Conservation (phyloP, 345 rosid species). For the Salix caprea region DNA sequence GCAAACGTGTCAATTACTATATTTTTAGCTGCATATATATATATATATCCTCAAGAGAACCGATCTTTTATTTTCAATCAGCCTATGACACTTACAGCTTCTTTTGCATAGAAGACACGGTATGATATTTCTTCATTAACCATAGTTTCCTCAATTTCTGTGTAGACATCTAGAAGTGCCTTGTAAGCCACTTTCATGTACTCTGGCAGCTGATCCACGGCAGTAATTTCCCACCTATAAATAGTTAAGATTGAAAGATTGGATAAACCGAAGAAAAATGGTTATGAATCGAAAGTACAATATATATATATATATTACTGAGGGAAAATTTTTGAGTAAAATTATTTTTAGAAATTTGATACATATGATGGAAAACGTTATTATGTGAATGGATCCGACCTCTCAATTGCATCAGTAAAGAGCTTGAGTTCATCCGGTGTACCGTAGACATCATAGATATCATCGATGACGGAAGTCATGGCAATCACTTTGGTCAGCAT, state of each 20-base stretch:
- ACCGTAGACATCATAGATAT: slow-evolving; percentile 22
- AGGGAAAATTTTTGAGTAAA: too few relatives aligned
- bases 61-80: too few relatives aligned
- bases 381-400: not conserved
- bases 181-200: slow-evolving; percentile 11
- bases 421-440: slow-evolving; percentile 20
- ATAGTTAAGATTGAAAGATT: not conserved
- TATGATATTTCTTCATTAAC: not conserved
- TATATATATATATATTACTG: too few relatives aligned
- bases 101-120: not conserved
- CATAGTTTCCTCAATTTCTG: slow-evolving; percentile 6
- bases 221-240: slow-evolving; percentile 17
- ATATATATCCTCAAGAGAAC: too few relatives aligned
- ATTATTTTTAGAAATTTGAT: too few relatives aligned
- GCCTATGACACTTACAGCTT: not conserved
- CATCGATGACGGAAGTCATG: slow-evolving; percentile 16
- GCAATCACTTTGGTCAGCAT: slow-evolving; percentile 12
- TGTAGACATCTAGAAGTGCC: slow-evolving; percentile 6
- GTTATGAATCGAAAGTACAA: too few relatives aligned
- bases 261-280: too few relatives aligned
- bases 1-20: not conserved
- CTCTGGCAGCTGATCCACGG: slow-evolving; percentile 11
- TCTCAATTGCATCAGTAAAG: slow-evolving; percentile 16
- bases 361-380: too few relatives aligned
- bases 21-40: too few relatives aligned